Evolutionary conservation across 371 early-diverging fungal genomes (phyloP), one percentile per base, ranked within the genome.

Genomic region (Mortierella polycephala): DNA sequence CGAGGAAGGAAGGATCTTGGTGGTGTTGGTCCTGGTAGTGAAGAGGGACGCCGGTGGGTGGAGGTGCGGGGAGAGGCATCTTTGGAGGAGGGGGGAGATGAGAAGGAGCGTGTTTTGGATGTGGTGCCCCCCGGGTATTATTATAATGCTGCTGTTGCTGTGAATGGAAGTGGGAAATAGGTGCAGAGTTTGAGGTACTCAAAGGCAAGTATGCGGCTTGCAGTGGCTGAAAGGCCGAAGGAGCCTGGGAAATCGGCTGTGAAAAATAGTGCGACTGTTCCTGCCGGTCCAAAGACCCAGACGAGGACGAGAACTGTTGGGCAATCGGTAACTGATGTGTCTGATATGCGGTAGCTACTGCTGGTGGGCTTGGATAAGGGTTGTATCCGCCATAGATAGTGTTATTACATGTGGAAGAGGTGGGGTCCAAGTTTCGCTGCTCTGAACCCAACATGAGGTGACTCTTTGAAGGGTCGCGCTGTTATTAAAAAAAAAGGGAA

Each of bases 341-440:
- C 21, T 30, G 46, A 21, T 14, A 16, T 42, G 37, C 7, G 54
- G 67, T 16, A 50, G 54, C 14, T 23, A 57, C 37, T 20, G 67
- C 20, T 57, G 71, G 73, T 37, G 73, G 73, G 49, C 73, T 72
- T 42, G 66, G 73, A 47, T 72, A 72, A 14, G 64, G 64, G 55
- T 64, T 63, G 60, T 59, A 59, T 7, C 45, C 57, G 23, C 13
- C 44, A 37, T 49, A 71, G 5, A 42, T 21, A 11, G 50, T 50
- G 44, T 63, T n/a, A n/a, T n/a, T n/a, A n/a, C n/a, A n/a, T n/a
- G n/a, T n/a, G n/a, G n/a, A n/a, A n/a, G n/a, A n/a, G n/a, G n/a
- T n/a, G n/a, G n/a, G n/a, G n/a, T n/a, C n/a, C n/a, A n/a, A n/a
- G n/a, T n/a, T n/a, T n/a, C n/a, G n/a, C n/a, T n/a, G n/a, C n/a